Evolutionary conservation across 495 filamentous ascomycete genomes (phyloP), one percentile per base, ranked within the genome.

Genomic region (Aspergillus leporis): DNA sequence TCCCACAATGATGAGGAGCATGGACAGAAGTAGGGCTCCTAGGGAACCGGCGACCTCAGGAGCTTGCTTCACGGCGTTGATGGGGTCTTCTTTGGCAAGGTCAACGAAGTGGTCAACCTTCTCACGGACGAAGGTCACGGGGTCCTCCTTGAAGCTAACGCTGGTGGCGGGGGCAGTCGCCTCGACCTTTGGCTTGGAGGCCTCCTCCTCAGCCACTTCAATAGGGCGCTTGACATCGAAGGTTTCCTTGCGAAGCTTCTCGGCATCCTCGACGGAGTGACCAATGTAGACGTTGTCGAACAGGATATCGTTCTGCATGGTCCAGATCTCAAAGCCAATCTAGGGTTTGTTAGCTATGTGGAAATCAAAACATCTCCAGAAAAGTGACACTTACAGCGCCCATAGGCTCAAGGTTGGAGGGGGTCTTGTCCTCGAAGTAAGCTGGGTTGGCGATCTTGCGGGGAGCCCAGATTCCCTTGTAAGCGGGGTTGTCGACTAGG

Each of bases 281-380:
- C 95, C 95, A 76, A 99, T 89, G 85, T 98, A 99, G 84, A 99
- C 92, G 87, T 99, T 99, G 86, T 98, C 92, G 69, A 99, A 99
- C 66, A 97, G 87, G 63, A 98, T 97, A 74, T 97, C 90, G 75
- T 87, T 95, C 72, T 97, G 94, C 94, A 98, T 98, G 66, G 95
- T 98, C 94, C 94, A 98, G 78, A 98, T 90, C 78, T 98, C 95
- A 66, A 97, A 97, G 66, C 94, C 93, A 80, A 97, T 91, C 87
- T 91, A 69, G 18, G 13, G 21, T 41, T 69, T 41, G 67, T 63
- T 59, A 51, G 18, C 14, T 32, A 3, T 62, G 12, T 34, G 5
- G 8, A 21, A 12, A 40, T 28, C 2, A 8, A 30, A 9, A 32
- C 4, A 56, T 43, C 40, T 51, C 19, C 13, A 30, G 53, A 25